Base-by-base conservation (phyloP, 2,329 filamentous ascomycete genomes). In the Aspergillus sp. region DNA sequence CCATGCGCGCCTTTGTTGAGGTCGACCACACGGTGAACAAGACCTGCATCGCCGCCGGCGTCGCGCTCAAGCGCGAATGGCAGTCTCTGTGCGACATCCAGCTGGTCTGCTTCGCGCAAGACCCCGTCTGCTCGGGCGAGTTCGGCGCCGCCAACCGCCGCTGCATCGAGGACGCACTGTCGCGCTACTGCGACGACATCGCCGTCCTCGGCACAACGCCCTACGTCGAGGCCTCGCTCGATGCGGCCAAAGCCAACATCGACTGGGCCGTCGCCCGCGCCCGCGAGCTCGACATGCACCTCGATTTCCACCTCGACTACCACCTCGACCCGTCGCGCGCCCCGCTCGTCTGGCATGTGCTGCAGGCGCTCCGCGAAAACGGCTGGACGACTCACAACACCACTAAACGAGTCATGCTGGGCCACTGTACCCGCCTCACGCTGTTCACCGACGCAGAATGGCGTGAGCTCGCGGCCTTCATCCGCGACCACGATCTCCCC, bases 251-350 rank as follows among this genome's bases (percentile, higher is more conserved):
- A 48, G 63, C 66, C 45, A 90, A 89, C 60, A 80, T 88, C 16
- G 72, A 79, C 16, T 89, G 83, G 82, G 82, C 86, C 14, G 72
- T 87, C 36, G 70, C 76, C 2, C 73, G 77, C 20, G 83, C 84
- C 1, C 63, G 84, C 35, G 55, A 70, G 19, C 63, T 76, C 36
- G 63, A 67, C 2, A 76, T 84, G 47, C 82, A 87, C 64, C 68
- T 90, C 4, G 87, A 90, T 61, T 83, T 89, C 43, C 87, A 90
- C 64, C 75, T 90, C 5, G 87, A 90, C 66, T 89, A 90, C 65
- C 84, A 84, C 51, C 72, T 89, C 2, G 78, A 85, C 47, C 53
- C 69, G 2, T 59, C 63, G 1, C 76, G 69, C 43, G 74, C 79
- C 46, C 72, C 82, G 0, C 69, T 84, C 49, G 69, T 85, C 0